A percentile compares a stretch with the other conserved stretches of the same genome.
Conservation (phyloP, 805 yeast genomes). For the Zygoascus flipseniorum region DNA sequence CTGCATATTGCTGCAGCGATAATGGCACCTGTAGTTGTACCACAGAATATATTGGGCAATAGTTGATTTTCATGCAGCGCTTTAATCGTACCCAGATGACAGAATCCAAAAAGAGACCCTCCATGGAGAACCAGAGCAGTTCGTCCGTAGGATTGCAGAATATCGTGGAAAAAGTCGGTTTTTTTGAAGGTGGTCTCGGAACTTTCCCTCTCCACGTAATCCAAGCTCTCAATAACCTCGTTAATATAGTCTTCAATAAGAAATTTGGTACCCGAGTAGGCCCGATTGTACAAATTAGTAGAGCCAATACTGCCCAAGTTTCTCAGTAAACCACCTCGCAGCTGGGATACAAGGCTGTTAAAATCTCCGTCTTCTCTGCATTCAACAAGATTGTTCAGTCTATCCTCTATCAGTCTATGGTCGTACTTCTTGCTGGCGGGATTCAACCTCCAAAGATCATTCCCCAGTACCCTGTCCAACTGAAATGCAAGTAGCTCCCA, state of each 20-base stretch:
- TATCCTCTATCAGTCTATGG: conserved; percentile 68
- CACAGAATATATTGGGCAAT: conserved; percentile 79
- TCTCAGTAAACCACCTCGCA: conserved; percentile 76
- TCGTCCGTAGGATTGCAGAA: conserved; percentile 77
- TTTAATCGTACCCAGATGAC: conserved; percentile 87
- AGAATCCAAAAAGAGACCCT: conserved; percentile 87
- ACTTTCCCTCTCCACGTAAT: conserved; percentile 37
- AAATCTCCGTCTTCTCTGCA: conserved; percentile 57
- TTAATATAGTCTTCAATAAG: conserved; percentile 79
- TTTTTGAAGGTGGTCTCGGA: conserved; percentile 34
- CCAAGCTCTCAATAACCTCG: conserved; percentile 64
- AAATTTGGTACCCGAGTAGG: conserved; percentile 81
- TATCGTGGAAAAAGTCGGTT: conserved; percentile 74
- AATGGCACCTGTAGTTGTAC: conserved; percentile 90
- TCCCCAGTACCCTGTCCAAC: conserved; percentile 34
- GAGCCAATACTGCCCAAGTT: conserved; percentile 89
- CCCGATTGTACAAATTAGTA: conserved; percentile 65
- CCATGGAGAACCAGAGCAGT: conserved; percentile 91
- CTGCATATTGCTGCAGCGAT: conserved; percentile 83
- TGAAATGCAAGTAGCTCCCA: conserved; percentile 47
- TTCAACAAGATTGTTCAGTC: conserved; percentile 51
- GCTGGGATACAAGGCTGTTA: conserved; percentile 48
- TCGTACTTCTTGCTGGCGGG: conserved; percentile 77
- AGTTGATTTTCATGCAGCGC: conserved; percentile 68
- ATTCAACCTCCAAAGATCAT: conserved; percentile 55